Evolutionary conservation across 139 green algal genomes (phyloP).

Genomic region (Chlorella sp.): DNA sequence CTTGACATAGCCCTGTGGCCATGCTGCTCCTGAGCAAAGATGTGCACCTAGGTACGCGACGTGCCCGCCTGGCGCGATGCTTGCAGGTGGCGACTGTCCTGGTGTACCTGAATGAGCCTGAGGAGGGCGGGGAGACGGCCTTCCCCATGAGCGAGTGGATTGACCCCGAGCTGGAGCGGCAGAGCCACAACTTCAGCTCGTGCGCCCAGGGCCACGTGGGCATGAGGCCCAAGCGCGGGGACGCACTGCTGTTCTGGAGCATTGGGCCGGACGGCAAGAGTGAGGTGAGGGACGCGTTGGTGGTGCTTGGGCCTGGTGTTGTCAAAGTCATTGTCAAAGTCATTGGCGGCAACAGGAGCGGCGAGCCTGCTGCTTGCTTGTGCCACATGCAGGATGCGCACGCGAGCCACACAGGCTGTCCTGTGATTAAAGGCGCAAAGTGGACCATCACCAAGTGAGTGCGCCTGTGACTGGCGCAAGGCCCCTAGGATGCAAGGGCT

Average conservation of each 20-base stretch:
- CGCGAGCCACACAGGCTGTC: slow-evolving; percentile 37
- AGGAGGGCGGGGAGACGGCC: slow-evolving; percentile 59
- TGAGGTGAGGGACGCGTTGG: slow-evolving; percentile 1
- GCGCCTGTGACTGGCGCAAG: too few species aligned
- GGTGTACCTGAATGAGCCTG: slow-evolving; percentile 65
- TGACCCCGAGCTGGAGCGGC: slow-evolving; percentile 1
- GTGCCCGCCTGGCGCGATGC: too few species aligned
- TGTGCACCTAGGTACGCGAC: too few species aligned
- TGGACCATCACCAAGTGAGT: slow-evolving; percentile 49
- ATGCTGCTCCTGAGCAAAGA: too few species aligned
- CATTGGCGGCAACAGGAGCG: too few species aligned
- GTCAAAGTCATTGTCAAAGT: too few species aligned
- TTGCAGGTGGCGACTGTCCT: slow-evolving; percentile 40
- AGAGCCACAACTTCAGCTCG: slow-evolving; percentile 25
- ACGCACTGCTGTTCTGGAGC: slow-evolving; percentile 41
- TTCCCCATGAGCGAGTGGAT: slow-evolving; percentile 25
- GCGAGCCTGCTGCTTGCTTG: too few species aligned
- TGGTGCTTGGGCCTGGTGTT: too few species aligned
- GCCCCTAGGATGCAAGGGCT: too few species aligned
- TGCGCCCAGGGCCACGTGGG: slow-evolving; percentile 49
- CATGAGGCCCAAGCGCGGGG: slow-evolving; percentile 40
- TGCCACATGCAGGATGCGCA: slow-evolving; percentile 12
- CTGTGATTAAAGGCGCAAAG: slow-evolving; percentile 28
- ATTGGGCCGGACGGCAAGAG: slow-evolving; percentile 24
- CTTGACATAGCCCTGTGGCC: too few species aligned